These are phyloP conservation scores for Colletotrichum phormii DNA, from an alignment of 2,329 filamentous ascomycete species.

Conservation along the genomic window DNA sequence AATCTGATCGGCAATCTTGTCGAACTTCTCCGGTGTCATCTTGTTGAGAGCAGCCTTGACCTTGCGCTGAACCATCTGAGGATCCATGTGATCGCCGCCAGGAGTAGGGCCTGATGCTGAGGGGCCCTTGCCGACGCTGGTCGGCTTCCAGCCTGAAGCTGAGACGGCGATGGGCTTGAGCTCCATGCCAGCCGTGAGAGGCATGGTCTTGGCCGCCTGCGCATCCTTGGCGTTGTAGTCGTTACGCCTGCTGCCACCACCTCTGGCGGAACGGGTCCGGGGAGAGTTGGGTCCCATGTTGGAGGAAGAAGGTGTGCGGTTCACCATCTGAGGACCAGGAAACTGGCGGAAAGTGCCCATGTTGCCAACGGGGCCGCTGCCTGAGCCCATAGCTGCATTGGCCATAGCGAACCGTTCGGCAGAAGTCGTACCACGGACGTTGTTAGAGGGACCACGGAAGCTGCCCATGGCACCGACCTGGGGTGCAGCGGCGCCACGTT, in stretches of 20 bases:
- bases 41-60: constrained; percentile 99
- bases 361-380: constrained; percentile 23
- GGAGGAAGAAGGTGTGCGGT: constrained; percentile 70
- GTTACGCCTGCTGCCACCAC: constrained; percentile 70
- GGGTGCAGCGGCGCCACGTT: constrained; percentile 63
- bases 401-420: constrained; percentile 79
- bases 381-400: constrained; percentile 55
- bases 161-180: constrained; percentile 83
- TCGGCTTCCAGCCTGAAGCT: constrained; percentile 89
- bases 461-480: constrained; percentile 70
- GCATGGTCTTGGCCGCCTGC: constrained; percentile 87
- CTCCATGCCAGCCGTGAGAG: constrained; percentile 85
- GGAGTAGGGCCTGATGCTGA: constrained; percentile 49
- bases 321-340: constrained; percentile 70
- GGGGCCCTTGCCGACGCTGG: constrained; percentile 67
- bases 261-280: constrained; percentile 71
- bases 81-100: constrained; percentile 75
- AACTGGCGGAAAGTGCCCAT: constrained; percentile 60
- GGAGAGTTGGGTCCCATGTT: constrained; percentile 76
- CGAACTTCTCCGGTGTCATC: constrained; percentile 99
- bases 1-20: constrained; percentile 94
- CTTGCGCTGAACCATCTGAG: constrained; percentile 96
- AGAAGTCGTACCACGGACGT: constrained; percentile 76
- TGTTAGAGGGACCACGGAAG: constrained; percentile 61
- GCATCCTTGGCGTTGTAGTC: constrained; percentile 70